Evolutionary conservation across 305 asterid species (phyloP), one percentile per base, ranked within the genome.

Genomic region (Stenogyne calaminthoides): DNA sequence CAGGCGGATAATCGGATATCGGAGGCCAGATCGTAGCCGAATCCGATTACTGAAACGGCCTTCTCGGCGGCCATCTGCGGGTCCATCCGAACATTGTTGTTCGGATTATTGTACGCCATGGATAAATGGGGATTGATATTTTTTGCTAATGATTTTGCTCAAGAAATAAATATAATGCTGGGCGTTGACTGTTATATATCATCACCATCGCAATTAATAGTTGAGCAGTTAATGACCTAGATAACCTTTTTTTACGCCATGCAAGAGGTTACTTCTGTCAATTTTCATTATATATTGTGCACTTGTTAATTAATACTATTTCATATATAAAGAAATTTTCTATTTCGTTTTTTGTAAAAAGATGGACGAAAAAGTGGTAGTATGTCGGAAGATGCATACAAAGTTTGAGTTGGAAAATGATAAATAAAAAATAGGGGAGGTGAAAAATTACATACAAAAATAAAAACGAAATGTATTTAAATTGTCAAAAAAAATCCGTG

Each of bases 41-140:
- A 81, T 4, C 98, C 98, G 74, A 94, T 88, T 16, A 77, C 95
- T 1, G 91, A 82, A 0, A 94, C 98, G 4, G 97, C 97, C 83
- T 83, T 87, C 82, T 89, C 97, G 2, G 98, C 98, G 69, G 98
- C 97, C 73, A 79, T 34, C 69, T 83, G 88, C 4, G 96, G 81
- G 84, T 89, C 91, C 95, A 94, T 84, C 80, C 80, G 81, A 70
- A 37, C 72, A 60, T 70, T 80, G 64, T 62, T 61, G 70, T n/a
- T 75, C 62, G 85, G 71, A 70, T 80, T 85, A 70, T 80, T 85
- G 75, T 80, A 82, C 72, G 93, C 87, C 96, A 89, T 91, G 69
- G 73, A 69, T 52, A 19, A 20, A 1, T 4, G 40, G 73, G 12
- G 7, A 44, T 7, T 0, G 11, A 19, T 42, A 54, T 49, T 20